Base-by-base conservation (phyloP, 495 filamentous ascomycete genomes). In the Penicillium soppii region DNA sequence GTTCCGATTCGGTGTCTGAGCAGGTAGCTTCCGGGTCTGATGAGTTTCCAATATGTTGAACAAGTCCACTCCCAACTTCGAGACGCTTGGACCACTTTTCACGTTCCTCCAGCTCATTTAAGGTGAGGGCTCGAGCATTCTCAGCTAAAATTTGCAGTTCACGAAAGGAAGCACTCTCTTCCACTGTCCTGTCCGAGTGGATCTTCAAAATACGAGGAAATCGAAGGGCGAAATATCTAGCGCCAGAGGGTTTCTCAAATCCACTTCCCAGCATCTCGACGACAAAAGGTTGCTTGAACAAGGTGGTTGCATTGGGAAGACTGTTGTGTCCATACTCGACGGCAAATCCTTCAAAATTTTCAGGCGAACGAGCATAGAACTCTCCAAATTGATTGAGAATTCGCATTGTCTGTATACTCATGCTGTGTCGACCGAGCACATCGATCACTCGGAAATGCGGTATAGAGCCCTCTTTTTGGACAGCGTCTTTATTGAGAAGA, bases 391-490 rank as follows among this genome's bases (percentile, higher is more conserved):
- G 66, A 54, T 84, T 85, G 12, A 86, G 70, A 23, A 63, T 62
- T 41, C 76, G 64, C 46, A 85, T 59, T 7, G 76, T 73, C n/a
- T 62, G 57, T 58, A 68, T 17, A 64, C 67, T 54, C 66, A 87
- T 81, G 64, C 71, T 75, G 37, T 79, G 69, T 1, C 63, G 74
- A 33, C 62, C 42, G 29, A 89, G 66, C 9, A 72, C 68, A 45
- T 81, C 82, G n/a, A 92, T 76, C 4, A 92, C 69, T 40, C 80
- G 74, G 56, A 88, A 92, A 10, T 56, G 68, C 7, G 89, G 88
- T 25, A 67, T 77, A 19, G 73, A 75, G 2, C 69, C 65, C 46
- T 68, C 74, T 7, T 78, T 70, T 41, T 70, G 37, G 1, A 87
- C 80, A n/a, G 77, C 78, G 1, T 82, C 75, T 58, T 85, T 87